Evolutionary conservation across 2,329 filamentous ascomycete genomes (phyloP), one percentile per base, ranked within the genome.

Genomic region (Aspergillus fructus): DNA sequence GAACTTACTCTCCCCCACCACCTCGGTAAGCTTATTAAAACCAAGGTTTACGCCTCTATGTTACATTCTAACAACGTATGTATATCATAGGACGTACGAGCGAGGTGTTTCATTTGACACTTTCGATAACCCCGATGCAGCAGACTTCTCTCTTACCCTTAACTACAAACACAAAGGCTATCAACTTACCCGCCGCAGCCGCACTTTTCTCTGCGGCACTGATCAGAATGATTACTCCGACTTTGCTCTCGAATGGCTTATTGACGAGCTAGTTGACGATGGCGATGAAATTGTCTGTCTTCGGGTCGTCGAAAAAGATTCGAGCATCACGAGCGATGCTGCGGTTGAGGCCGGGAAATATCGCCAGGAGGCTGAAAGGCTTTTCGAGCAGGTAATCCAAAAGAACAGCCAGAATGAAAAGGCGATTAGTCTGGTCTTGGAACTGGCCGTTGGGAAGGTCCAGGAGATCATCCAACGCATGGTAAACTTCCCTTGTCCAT

Each of bases 231-330:
- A 91, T 58, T 96, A 96, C 74, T 96, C 91, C 6, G 90, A 96
- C 61, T 94, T 93, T 74, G 93, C 93, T 15, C 80, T 97, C 17
- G 90, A 96, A 74, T 97, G 92, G 92, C 82, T 96, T 50, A 85
- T 97, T 40, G 91, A 96, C 67, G 91, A 96, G 75, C 82, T 96
- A 55, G 91, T 96, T 41, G 92, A 96, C 67, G 93, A 96, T 68
- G 92, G 93, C 17, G 93, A 97, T 70, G 91, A 96, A 74, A 88
- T 97, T 56, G 89, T 97, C 8, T 97, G 93, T 74, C 83, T 97
- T 49, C 84, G 91, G 52, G 93, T 96, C 2, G 84, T 96, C 43
- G 92, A 96, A 69, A 93, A 90, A 70, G 90, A 93, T 62, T 83
- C 87, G 51, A 89, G 88, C 52, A 83, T 89, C 61, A 83, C 84